phyloP scores from a whole-genome alignment of 345 rosid genomes.

The Luvunga scandens region DNA sequence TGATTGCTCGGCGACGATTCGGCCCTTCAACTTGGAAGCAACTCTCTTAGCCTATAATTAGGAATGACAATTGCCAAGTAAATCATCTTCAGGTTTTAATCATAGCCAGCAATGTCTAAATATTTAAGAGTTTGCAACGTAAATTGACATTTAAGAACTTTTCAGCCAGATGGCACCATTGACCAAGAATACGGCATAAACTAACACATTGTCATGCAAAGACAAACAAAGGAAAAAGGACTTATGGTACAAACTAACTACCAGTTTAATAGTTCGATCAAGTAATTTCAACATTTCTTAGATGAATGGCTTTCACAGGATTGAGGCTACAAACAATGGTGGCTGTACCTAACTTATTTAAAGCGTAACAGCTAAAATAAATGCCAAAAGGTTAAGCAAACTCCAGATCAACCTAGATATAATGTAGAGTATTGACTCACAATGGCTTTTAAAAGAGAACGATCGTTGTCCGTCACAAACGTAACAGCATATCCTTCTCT shows the following conservation, averaged over 20 bases:
- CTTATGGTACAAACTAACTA: background rate
- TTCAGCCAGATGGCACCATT: background rate
- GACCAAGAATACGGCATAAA: background rate
- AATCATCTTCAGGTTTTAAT: background rate
- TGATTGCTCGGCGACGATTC: conserved; percentile 83
- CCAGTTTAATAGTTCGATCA: background rate
- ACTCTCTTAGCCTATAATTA: conserved; percentile 69
- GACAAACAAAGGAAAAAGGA: background rate
- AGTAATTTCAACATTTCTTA: conserved; percentile 2
- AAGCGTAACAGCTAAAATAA: background rate
- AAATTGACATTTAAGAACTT: background rate
- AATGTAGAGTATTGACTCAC: conserved; percentile 42
- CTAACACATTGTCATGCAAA: background rate
- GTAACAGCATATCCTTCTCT: conserved; percentile 98
- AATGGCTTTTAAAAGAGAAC: conserved; percentile 87
- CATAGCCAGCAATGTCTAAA: background rate
- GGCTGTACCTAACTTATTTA: background rate
- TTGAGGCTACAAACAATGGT: background rate
- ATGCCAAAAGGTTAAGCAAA: conserved; percentile 1
- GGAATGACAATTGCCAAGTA: conserved; percentile 6
- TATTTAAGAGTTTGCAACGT: background rate
- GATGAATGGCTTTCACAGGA: background rate
- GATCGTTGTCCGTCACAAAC: conserved; percentile 84
- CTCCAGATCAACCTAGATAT: conserved; percentile 1
- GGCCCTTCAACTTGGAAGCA: conserved; percentile 87